Conservation (phyloP, 2,329 filamentous ascomycete species). For the Cryphonectria nitschkei region DNA sequence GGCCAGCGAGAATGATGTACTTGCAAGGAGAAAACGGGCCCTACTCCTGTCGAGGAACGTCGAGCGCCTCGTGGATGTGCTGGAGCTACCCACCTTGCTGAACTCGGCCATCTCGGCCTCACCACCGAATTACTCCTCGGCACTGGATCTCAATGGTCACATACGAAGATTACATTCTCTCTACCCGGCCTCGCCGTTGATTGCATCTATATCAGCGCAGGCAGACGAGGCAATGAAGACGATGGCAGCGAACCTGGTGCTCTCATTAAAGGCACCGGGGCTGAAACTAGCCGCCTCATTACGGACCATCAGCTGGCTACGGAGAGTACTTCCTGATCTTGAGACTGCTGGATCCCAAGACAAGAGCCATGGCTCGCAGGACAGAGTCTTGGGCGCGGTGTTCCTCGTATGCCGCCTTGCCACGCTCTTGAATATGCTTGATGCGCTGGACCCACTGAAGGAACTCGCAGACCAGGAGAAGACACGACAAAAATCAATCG, state of each 20-base stretch:
- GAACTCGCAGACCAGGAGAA: conserved; percentile 89
- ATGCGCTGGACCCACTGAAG: conserved; percentile 81
- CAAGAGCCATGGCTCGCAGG: conserved; percentile 42
- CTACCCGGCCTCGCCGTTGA: conserved; percentile 77
- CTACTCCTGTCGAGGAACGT: conserved; percentile 84
- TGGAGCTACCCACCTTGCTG: conserved; percentile 85
- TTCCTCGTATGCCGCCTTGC: conserved; percentile 86
- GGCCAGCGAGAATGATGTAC: conserved; percentile 67
- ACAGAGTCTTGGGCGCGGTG: conserved; percentile 77
- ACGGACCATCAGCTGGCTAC: conserved; percentile 88
- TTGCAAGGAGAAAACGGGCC: conserved; percentile 76
- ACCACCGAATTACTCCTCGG: conserved; percentile 80
- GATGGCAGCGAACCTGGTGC: conserved; percentile 83
- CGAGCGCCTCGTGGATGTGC: conserved; percentile 85
- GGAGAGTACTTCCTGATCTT: conserved; percentile 82
- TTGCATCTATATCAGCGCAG: conserved; percentile 73
- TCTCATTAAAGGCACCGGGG: conserved; percentile 72
- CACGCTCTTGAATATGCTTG: conserved; percentile 77
- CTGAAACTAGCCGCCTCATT: conserved; percentile 90
- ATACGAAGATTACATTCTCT: conserved; percentile 83
- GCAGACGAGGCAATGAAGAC: conserved; percentile 86
- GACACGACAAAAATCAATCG: conserved; percentile 48
- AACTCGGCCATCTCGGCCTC: conserved; percentile 73
- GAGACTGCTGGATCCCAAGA: conserved; percentile 45
- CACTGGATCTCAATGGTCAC: conserved; percentile 90